phyloP scores from a whole-genome alignment of 306 rosid genomes.

The Acacia acuminata region DNA sequence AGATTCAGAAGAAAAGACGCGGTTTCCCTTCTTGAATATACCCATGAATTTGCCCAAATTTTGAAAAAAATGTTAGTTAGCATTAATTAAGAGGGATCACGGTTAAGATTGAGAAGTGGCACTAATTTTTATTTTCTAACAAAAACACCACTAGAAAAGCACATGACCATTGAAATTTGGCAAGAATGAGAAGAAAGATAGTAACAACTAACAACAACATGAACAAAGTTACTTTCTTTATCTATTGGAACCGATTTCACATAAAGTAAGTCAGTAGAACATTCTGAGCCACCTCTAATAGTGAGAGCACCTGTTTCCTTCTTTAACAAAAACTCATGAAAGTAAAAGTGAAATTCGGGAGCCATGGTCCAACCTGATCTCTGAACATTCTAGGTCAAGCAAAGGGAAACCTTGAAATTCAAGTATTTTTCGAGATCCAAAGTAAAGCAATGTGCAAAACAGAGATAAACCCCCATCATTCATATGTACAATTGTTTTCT shows the following conservation, averaged over 20 bases:
- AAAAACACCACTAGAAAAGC: neutral
- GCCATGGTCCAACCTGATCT: slow-evolving; percentile 30
- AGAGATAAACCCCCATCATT: neutral
- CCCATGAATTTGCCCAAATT: neutral
- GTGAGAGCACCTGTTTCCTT: neutral
- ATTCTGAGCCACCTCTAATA: neutral
- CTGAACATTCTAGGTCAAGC: neutral
- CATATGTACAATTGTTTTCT: neutral
- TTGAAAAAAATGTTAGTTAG: neutral
- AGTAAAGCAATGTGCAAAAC: neutral
- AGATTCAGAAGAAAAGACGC: neutral
- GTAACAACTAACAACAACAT: neutral
- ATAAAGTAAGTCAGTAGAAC: neutral
- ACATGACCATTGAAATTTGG: neutral
- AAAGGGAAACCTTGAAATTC: neutral
- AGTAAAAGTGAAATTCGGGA: slow-evolving; percentile 11
- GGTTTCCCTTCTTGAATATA: neutral
- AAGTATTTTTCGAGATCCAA: slow-evolving; percentile 35
- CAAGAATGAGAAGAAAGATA: neutral
- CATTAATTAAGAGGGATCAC: neutral
- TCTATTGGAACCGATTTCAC: neutral
- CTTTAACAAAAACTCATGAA: neutral
- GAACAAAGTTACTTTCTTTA: neutral
- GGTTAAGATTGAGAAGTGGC: neutral
- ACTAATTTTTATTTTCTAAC: neutral